Percentiles rank a stretch among this genome's conserved stretches.
Conservation (phyloP, 768 basidiomycete species). For the Panaeolus papilionaceus region DNA sequence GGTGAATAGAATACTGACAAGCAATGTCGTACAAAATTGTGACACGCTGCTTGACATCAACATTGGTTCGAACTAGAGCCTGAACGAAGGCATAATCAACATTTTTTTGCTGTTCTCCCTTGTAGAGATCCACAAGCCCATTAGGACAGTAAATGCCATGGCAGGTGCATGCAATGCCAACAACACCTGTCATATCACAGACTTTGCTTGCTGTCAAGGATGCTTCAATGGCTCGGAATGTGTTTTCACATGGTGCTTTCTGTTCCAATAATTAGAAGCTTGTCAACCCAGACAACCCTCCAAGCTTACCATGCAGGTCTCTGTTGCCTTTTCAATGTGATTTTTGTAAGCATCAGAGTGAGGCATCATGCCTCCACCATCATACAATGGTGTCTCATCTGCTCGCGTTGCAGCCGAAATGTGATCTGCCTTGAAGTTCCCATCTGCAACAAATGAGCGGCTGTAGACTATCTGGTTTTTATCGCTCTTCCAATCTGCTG, state of each 20-base stretch:
- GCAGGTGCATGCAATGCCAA: constrained; percentile 35
- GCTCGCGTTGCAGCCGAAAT: constrained; percentile 19
- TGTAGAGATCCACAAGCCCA: constrained; percentile 37
- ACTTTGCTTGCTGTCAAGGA: constrained; percentile 20
- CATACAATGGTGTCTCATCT: constrained; percentile 32
- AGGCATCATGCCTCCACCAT: constrained; percentile 36
- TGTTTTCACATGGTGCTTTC: constrained; percentile 22
- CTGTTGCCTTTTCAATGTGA: constrained; percentile 26
- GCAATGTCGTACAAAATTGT: constrained; percentile 37
- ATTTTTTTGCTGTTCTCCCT: constrained; percentile 36
- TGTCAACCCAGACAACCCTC: too few species aligned
- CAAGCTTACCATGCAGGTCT: constrained; percentile 21
- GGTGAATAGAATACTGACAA: constrained; percentile 33
- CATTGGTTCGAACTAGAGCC: constrained; percentile 21
- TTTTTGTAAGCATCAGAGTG: constrained; percentile 23
- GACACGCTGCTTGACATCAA: neutral
- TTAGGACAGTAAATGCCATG: constrained; percentile 40
- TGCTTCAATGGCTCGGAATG: constrained; percentile 28
- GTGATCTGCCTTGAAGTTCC: constrained; percentile 31
- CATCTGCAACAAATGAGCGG: constrained; percentile 7
- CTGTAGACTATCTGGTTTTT: neutral
- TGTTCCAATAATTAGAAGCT: neutral
- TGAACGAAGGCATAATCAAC: constrained; percentile 34
- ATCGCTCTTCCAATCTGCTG: constrained; percentile 23
- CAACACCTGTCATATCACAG: constrained; percentile 31